Conservation (phyloP, 192 early-diverging fungal species). For the Entomortierella chlamydospora region DNA sequence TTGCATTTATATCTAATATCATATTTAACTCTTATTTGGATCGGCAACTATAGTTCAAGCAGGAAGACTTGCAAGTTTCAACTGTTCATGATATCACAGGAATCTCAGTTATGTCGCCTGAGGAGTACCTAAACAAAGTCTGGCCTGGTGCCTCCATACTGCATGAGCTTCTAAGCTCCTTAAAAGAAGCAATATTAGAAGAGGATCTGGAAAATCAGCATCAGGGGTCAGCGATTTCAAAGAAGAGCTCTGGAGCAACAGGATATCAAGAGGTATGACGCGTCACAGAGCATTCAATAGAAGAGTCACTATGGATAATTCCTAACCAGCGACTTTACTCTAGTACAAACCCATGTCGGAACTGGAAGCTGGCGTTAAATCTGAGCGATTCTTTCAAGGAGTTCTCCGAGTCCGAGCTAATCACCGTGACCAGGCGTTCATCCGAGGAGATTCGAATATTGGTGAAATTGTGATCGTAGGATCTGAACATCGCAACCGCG, state of each 20-base stretch:
- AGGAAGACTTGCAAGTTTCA: conserved; percentile 24
- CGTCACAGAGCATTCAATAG: too few species aligned
- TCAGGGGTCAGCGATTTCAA: not conserved
- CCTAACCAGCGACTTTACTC: too few species aligned
- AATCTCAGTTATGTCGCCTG: conserved; percentile 55
- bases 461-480: conserved; percentile 73
- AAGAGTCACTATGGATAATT: too few species aligned
- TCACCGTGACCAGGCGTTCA: conserved; percentile 60
- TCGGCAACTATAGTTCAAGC: conserved; percentile 14
- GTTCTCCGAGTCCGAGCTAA: conserved; percentile 55
- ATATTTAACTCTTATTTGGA: not conserved
- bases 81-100: conserved; percentile 7
- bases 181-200: conserved; percentile 67
- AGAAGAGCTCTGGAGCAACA: conserved; percentile 14
- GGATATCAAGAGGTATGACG: conserved; percentile 43
- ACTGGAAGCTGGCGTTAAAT: conserved; percentile 66
- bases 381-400: conserved; percentile 59
- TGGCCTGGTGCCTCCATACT: conserved; percentile 56
- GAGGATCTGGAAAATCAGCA: conserved; percentile 50
- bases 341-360: conserved; percentile 64
- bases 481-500: conserved; percentile 63
- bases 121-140: conserved; percentile 53
- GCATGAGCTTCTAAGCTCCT: conserved; percentile 55
- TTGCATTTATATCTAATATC: too few species aligned
- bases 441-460: conserved; percentile 52